Conservation (phyloP, 2,329 filamentous ascomycete species). For the Neoarthrinium moseri region DNA sequence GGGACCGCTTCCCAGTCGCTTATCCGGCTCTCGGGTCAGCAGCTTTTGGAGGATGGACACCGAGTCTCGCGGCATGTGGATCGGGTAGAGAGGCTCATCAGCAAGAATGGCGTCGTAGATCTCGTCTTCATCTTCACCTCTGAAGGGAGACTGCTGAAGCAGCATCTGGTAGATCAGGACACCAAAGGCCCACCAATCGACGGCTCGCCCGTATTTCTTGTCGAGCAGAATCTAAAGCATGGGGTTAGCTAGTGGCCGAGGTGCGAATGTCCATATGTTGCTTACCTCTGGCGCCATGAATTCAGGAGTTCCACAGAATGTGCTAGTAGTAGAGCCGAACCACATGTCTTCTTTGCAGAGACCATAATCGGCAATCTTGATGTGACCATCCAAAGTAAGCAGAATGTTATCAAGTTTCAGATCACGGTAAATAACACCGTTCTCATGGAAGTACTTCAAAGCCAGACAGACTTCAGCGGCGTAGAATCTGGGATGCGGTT, state of each 20-base stretch:
- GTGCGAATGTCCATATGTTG: constrained; percentile 7
- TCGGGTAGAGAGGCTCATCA: constrained; percentile 95
- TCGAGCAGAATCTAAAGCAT: constrained; percentile 78
- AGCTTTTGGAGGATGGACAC: constrained; percentile 98
- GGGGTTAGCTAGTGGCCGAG: constrained; percentile 27
- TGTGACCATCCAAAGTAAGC: constrained; percentile 90
- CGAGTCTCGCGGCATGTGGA: constrained; percentile 97
- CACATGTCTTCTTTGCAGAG: constrained; percentile 99
- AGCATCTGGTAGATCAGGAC: constrained; percentile 99
- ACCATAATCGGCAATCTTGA: constrained; percentile 98
- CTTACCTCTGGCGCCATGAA: constrained; percentile 97
- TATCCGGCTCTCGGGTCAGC: constrained; percentile 89
- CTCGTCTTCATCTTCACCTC: constrained; percentile 97
- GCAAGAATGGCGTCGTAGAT: constrained; percentile 98
- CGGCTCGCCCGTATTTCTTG: constrained; percentile 96
- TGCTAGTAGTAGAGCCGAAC: constrained; percentile 95
- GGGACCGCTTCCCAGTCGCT: constrained; percentile 87
- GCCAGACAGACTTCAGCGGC: constrained; percentile 96
- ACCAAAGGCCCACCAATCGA: constrained; percentile 99
- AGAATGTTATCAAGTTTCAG: constrained; percentile 92
- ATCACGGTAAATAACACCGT: constrained; percentile 98
- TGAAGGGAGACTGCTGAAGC: constrained; percentile 96
- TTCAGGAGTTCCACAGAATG: constrained; percentile 98
- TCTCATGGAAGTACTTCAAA: constrained; percentile 98
- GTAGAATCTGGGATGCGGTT: constrained; percentile 70